Percentiles rank a stretch among this genome's conserved stretches.
Evolutionary conservation across 192 early-diverging fungal genomes (phyloP).

Genomic region (Coemansia sp.): DNA sequence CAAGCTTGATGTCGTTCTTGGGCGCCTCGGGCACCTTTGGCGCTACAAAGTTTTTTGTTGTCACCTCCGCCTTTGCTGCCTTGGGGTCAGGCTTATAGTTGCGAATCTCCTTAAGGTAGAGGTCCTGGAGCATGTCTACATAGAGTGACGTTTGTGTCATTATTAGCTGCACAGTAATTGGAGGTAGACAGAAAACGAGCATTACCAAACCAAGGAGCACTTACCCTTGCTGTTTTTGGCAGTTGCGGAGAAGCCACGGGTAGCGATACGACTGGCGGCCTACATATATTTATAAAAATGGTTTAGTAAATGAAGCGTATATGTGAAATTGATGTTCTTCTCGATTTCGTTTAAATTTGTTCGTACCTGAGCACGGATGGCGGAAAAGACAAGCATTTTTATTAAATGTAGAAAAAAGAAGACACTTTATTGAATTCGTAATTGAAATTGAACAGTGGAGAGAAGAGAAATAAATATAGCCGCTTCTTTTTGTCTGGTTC

Average conservation of each 20-base stretch:
- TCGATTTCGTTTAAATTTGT: not conserved
- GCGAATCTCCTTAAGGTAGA: slow-evolving; percentile 54
- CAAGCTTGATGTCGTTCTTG: slow-evolving; percentile 45
- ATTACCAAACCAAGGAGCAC: not conserved
- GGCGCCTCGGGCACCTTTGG: slow-evolving; percentile 43
- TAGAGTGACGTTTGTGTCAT: not conserved
- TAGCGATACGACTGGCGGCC: slow-evolving; percentile 32
- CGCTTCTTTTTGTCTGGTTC: no score
- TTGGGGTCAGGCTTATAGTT: slow-evolving; percentile 46
- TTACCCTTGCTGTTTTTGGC: slow-evolving; percentile 35
- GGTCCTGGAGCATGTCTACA: slow-evolving; percentile 47
- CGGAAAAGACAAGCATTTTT: slow-evolving; percentile 38
- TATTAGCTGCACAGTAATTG: not conserved
- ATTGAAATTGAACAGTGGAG: not conserved
- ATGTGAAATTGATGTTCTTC: not conserved
- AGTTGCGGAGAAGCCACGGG: slow-evolving; percentile 33
- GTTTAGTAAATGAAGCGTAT: not conserved
- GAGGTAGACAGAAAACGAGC: not conserved
- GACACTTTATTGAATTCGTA: not conserved
- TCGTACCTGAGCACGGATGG: slow-evolving; percentile 44
- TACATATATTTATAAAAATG: slow-evolving; percentile 1
- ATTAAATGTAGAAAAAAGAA: slow-evolving; percentile 4
- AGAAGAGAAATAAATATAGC: not conserved
- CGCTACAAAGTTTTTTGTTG: slow-evolving; percentile 41
- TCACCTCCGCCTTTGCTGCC: slow-evolving; percentile 50